A percentile compares a stretch with the other conserved stretches of the same genome.
These are phyloP conservation scores for Corymbia citriodora DNA, from an alignment of 441 rosid genomes.

Conservation along the genomic window DNA sequence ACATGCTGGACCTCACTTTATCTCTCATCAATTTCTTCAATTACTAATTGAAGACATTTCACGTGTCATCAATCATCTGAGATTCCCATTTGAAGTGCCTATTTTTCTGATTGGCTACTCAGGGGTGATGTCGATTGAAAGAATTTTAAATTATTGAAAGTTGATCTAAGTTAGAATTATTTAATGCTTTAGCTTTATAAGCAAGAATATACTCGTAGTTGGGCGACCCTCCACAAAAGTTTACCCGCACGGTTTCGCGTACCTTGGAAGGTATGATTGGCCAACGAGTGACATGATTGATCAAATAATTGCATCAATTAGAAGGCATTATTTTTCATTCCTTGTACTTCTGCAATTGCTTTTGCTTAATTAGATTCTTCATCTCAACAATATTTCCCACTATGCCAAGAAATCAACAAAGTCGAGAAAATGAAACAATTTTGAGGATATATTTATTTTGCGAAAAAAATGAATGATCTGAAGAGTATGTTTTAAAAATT, in stretches of 20 bases:
- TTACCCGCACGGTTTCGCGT: background rate
- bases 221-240: background rate
- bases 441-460: accelerated
- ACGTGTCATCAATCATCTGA: background rate
- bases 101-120: background rate
- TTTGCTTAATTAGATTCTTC: background rate
- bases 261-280: background rate
- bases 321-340: background rate
- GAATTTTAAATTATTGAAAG: background rate
- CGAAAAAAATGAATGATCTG: background rate
- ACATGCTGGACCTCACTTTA: background rate
- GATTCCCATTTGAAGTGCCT: background rate
- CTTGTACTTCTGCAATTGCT: background rate
- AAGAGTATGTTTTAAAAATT: background rate
- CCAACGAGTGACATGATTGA: background rate
- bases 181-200: background rate
- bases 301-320: background rate
- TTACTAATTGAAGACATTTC: background rate
- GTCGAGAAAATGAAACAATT: background rate
- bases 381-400: background rate
- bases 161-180: background rate
- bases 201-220: background rate
- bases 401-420: background rate
- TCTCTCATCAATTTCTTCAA: background rate
- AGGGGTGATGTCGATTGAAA: background rate